These are phyloP conservation scores for Didymosphaeria variabile DNA, from an alignment of 2,329 filamentous ascomycete species.

Conservation along the genomic window DNA sequence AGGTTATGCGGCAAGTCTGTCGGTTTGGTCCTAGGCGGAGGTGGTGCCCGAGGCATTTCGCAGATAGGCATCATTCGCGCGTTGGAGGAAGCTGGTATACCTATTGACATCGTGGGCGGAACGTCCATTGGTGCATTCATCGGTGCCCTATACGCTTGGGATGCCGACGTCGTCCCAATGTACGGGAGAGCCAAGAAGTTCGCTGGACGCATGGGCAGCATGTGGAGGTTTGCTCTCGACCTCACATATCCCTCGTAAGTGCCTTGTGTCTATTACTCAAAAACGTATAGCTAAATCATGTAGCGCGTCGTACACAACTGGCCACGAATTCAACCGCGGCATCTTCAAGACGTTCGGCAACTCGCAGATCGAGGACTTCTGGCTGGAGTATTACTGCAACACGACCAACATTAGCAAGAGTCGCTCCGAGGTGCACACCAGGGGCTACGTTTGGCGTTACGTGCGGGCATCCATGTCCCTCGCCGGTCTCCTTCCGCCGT, in stretches of 20 bases:
- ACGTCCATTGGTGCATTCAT: slow-evolving; percentile 98
- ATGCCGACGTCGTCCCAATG: slow-evolving; percentile 96
- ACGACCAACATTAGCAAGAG: slow-evolving; percentile 98
- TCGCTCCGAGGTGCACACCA: slow-evolving; percentile 90
- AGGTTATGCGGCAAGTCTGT: slow-evolving; percentile 93
- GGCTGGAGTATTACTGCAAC: slow-evolving; percentile 99
- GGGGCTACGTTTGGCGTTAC: slow-evolving; percentile 97
- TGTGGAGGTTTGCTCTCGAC: slow-evolving; percentile 98
- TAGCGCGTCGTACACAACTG: slow-evolving; percentile 90
- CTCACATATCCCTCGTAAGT: slow-evolving; percentile 85
- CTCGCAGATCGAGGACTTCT: slow-evolving; percentile 98
- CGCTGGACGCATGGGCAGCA: slow-evolving; percentile 96
- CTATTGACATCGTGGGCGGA: slow-evolving; percentile 92
- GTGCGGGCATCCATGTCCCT: slow-evolving; percentile 96
- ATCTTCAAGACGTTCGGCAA: slow-evolving; percentile 99
- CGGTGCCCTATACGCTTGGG: slow-evolving; percentile 91
- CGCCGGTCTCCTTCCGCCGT: slow-evolving; percentile 87
- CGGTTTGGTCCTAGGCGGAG: slow-evolving; percentile 91
- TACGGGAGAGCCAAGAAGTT: slow-evolving; percentile 98
- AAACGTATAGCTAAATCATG: slow-evolving; percentile 20
- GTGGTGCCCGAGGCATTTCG: slow-evolving; percentile 88
- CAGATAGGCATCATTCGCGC: slow-evolving; percentile 95
- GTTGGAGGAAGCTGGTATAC: slow-evolving; percentile 94
- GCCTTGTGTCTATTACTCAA: neutral
- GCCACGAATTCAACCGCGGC: slow-evolving; percentile 97